Conservation (phyloP, 495 filamentous ascomycete genomes). For the Penicillium verhagenii region DNA sequence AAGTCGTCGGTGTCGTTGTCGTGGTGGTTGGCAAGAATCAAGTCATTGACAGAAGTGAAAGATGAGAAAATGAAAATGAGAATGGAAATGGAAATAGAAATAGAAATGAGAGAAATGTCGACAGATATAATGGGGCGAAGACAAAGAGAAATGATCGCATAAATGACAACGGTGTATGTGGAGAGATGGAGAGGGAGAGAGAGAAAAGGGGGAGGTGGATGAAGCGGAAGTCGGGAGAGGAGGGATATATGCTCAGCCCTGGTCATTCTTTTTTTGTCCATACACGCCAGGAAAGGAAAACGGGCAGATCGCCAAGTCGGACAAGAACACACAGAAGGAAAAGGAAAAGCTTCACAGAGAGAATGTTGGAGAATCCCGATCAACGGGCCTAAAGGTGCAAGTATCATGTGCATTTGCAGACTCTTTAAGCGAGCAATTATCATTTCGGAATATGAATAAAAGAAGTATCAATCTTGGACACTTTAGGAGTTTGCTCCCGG, state of each 20-base stretch:
- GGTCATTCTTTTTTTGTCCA: not conserved
- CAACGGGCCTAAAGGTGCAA: not conserved
- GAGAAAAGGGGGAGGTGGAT: not conserved
- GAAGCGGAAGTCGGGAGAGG: not conserved
- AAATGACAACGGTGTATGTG: constrained; percentile 1
- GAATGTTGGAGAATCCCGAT: not conserved
- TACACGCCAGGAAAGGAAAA: not conserved
- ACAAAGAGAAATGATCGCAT: not conserved
- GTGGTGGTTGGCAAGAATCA: constrained; percentile 8
- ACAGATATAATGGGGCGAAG: not conserved
- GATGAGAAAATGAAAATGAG: constrained; percentile 4
- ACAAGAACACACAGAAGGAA: not conserved
- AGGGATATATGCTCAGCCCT: not conserved
- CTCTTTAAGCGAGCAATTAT: not conserved
- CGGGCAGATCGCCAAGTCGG: not conserved
- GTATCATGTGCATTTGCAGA: constrained; percentile 11
- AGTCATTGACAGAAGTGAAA: constrained; percentile 11
- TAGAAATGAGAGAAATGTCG: constrained; percentile 6
- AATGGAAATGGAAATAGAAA: constrained; percentile 10
- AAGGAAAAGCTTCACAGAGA: not conserved
- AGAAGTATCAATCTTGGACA: constrained; percentile 1
- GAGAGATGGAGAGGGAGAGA: too few species aligned
- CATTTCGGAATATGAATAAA: not conserved
- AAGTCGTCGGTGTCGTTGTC: constrained; percentile 6
- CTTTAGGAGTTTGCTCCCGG: constrained; percentile 18